phyloP scores from a whole-genome alignment of 192 early-diverging fungal genomes.

The Umbelopsis sp. region DNA sequence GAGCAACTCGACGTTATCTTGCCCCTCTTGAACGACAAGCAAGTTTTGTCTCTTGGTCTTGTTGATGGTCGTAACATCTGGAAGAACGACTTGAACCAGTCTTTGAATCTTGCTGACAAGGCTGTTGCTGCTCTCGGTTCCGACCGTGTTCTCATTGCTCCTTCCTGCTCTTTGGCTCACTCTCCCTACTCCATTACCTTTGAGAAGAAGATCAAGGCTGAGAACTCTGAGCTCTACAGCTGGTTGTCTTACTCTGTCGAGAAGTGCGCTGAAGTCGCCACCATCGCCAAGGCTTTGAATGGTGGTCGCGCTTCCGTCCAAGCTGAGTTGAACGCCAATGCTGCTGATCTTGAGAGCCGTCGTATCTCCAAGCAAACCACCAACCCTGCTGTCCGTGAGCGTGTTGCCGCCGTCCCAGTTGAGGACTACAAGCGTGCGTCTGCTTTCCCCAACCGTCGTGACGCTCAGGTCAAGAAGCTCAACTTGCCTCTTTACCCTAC shows the following conservation, averaged over 20 bases:
- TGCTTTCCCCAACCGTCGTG: slow-evolving; percentile 71
- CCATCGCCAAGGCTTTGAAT: slow-evolving; percentile 63
- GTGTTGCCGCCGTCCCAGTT: slow-evolving; percentile 64
- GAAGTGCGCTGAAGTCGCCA: slow-evolving; percentile 84
- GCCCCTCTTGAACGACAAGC: slow-evolving; percentile 53
- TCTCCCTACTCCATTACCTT: slow-evolving; percentile 84
- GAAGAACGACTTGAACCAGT: slow-evolving; percentile 84
- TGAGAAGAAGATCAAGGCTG: slow-evolving; percentile 68
- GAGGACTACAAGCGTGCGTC: slow-evolving; percentile 76
- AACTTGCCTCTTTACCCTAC: slow-evolving; percentile 93
- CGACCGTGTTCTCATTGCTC: slow-evolving; percentile 80
- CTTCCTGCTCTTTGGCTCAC: slow-evolving; percentile 93
- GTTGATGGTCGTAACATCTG: slow-evolving; percentile 98
- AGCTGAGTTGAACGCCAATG: slow-evolving; percentile 71
- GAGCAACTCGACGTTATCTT: slow-evolving; percentile 79
- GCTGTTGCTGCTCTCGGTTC: slow-evolving; percentile 69
- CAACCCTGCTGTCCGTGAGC: slow-evolving; percentile 79
- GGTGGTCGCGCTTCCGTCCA: slow-evolving; percentile 61
- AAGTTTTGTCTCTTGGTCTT: slow-evolving; percentile 90
- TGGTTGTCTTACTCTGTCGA: slow-evolving; percentile 96
- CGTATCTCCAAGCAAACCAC: slow-evolving; percentile 80
- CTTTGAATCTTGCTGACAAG: slow-evolving; percentile 66
- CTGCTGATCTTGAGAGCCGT: slow-evolving; percentile 65
- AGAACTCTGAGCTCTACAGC: slow-evolving; percentile 78
- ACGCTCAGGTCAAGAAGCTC: slow-evolving; percentile 71